Evolutionary conservation across 2,329 filamentous ascomycete genomes (phyloP).

Genomic region (Hymenoscyphus salicellus): DNA sequence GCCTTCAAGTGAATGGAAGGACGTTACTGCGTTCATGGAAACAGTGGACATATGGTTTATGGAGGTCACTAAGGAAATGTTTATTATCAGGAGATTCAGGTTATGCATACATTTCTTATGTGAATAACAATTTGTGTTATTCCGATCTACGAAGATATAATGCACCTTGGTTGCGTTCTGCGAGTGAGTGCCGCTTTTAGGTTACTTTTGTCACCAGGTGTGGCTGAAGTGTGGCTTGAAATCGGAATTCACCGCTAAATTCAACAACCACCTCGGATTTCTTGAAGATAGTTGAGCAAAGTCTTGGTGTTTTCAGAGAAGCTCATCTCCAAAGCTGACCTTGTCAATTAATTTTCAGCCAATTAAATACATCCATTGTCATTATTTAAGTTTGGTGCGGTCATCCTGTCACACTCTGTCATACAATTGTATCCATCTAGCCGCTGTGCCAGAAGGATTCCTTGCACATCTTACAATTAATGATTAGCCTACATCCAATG

Average conservation of each 20-base stretch:
- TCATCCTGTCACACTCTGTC: not conserved
- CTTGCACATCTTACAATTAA: not conserved
- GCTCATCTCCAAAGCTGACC: not conserved
- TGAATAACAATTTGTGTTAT: not conserved
- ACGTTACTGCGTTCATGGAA: not conserved
- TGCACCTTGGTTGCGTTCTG: not conserved
- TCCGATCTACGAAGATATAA: not conserved
- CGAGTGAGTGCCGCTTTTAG: not conserved
- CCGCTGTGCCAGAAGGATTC: constrained; percentile 3
- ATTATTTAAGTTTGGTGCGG: not conserved
- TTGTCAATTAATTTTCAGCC: not conserved
- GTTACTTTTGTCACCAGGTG: not conserved
- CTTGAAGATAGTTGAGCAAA: too few relatives aligned
- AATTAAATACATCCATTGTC: not conserved
- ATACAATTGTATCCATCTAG: not conserved
- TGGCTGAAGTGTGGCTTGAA: not conserved
- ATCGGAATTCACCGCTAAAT: not conserved
- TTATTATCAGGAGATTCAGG: too few relatives aligned
- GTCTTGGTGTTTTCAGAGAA: not conserved
- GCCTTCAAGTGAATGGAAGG: not conserved
- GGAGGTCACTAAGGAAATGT: too few relatives aligned
- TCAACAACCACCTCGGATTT: too few relatives aligned
- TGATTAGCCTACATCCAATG: not conserved
- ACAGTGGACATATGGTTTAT: too few relatives aligned
- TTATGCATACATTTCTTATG: not conserved